Base-by-base conservation (phyloP, 208 protist genomes). In the Phytomonas francai region DNA sequence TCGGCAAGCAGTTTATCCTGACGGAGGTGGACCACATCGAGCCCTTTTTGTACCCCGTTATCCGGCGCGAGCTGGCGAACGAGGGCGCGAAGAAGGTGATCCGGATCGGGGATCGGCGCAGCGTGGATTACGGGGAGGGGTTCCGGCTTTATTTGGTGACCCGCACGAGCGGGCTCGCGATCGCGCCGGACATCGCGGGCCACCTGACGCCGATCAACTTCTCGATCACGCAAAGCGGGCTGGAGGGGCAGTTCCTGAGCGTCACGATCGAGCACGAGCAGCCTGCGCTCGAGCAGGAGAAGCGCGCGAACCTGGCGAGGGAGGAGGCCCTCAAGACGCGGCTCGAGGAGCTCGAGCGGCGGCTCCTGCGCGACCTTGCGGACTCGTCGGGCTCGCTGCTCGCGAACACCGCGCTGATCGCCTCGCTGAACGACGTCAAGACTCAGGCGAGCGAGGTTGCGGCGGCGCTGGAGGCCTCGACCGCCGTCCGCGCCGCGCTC, bases 1-100 rank as follows among this genome's bases (percentile, higher is more conserved):
- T 99, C 78, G 98, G 98, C 60, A 99, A 99, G 71, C 98, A 97
- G 72, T 91, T 99, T 59, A 86, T 99, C 71, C 81, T 99, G 62
- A 87, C 88, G 8, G 97, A 99, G 73, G 96, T 98, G 27, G 97
- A 99, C 76, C 62, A 68, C n/a, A 85, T 99, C 19, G 97, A 99
- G 67, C 89, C 97, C 16, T 93, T 98, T 39, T 83, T 99, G 65
- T 97, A 98, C 74, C 94, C 97, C 30, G 71, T 99, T 19, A 74
- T 99, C 22, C 83, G 97, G 12, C 87, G 88, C 32, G 96, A 99
- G 68, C 75, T 99, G 16, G 71, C 91, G 49, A 85, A 78, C 60
- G 89, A 98, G 59, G 97, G 81, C 6, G 80, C 92, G 8, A 97
- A 98, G 70, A 78, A 81, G 30, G 87, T 97, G 12, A 91, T 98